Evolutionary conservation across 352 stramenopile genomes (phyloP), one percentile per base, ranked within the genome.

Genomic region (Plasmopara muralis): DNA sequence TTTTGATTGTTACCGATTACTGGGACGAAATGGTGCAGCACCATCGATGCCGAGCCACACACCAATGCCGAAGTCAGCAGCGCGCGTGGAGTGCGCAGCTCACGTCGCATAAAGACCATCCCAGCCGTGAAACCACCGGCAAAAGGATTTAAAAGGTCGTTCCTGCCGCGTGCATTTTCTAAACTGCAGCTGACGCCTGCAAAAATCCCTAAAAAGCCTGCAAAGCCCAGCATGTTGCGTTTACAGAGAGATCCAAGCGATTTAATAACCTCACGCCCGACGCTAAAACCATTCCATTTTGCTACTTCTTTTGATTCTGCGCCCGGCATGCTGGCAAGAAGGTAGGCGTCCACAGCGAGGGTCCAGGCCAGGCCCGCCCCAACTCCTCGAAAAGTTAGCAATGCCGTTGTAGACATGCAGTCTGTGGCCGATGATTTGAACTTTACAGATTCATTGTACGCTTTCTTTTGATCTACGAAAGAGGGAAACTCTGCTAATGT

Each of bases 341-440:
- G 62, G 57, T 92, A 92, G 12, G 65, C 64, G 38, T 92, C 81
- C 33, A 87, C 77, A 35, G 61, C 73, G n/a, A 92, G 62, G 4
- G 81, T 89, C 81, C 81, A 92, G 20, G 80, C 78, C 9, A 86
- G 25, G 18, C 81, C 81, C 10, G 81, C 73, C 18, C 76, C 75
- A 15, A 89, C 29, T 6, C 81, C 81, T 43, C 78, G 72, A 40
- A 68, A 77, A 39, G 87, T 53, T 28, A 89, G 66, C 53, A 84
- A 50, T 16, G 66, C 77, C 2, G 77, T 85, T 40, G 72, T 79
- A 9, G 79, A 86, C 43, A 83, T 50, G 57, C 79, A 89, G 65
- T 89, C 79, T 5, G 55, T 57, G 14, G 68, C 69, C 43, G 67
- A 57, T 41, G 66, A 64, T 50, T 83, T 83, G 48, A 45, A 57